These are phyloP conservation scores for Fraxinus quadrangulata DNA, from an alignment of 257 asterid genomes.

Conservation along the genomic window DNA sequence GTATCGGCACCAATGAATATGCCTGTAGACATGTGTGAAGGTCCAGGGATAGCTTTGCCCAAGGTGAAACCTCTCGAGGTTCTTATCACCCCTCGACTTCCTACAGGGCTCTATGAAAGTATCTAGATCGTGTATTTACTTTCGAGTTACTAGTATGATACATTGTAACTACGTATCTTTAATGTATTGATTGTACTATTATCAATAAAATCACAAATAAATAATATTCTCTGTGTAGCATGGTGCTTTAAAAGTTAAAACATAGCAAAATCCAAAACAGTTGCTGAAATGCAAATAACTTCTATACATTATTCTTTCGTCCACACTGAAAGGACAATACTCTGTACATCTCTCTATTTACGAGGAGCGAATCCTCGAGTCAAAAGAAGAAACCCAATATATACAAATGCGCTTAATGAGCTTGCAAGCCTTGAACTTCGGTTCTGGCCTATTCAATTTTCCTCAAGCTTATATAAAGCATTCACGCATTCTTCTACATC, in stretches of 20 bases:
- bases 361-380: conserved; percentile 13
- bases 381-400: conserved; percentile 25
- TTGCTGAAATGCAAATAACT: background rate
- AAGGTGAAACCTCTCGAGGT: conserved; percentile 51
- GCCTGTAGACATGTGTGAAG: conserved; percentile 56
- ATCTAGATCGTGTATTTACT: conserved; percentile 17
- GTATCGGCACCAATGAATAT: conserved; percentile 27
- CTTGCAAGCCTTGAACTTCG: background rate
- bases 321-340: background rate
- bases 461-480: conserved; percentile 57
- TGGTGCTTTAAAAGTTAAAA: no score
- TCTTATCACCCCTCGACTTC: conserved; percentile 45
- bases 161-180: no score
- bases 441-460: conserved; percentile 36
- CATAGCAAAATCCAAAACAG: background rate
- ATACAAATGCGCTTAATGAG: background rate
- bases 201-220: no score
- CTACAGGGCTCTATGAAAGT: conserved; percentile 31
- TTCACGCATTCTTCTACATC: conserved; percentile 59
- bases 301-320: background rate
- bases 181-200: no score
- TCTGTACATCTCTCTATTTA: conserved; percentile 24
- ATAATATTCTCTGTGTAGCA: no score
- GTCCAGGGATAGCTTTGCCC: conserved; percentile 49
- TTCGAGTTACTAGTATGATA: background rate